Conservation (phyloP, 129 eudicot species). For the Chrysanthemum seticuspe region DNA sequence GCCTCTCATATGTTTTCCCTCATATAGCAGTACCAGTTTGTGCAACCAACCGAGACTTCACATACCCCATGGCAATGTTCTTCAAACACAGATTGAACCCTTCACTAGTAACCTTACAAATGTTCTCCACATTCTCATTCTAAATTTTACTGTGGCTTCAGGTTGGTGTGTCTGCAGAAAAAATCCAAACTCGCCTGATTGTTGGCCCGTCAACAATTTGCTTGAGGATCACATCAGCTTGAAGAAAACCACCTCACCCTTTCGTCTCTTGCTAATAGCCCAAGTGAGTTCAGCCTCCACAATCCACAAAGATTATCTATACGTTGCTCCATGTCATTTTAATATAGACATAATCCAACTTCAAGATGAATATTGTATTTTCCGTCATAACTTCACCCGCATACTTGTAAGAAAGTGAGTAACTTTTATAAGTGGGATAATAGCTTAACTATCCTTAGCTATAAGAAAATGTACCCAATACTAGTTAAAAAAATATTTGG, state of each 20-base stretch:
- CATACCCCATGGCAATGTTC: conserved; percentile 98
- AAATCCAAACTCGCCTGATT: conserved; percentile 72
- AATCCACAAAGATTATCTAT: conserved; percentile 70
- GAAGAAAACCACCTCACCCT: conserved; percentile 96
- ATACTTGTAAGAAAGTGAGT: no score
- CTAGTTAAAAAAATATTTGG: conserved; percentile 76
- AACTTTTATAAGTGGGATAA: no score
- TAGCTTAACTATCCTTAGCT: no score
- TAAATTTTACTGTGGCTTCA: conserved; percentile 92
- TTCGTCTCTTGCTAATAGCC: conserved; percentile 57
- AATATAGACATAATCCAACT: conserved; percentile 87
- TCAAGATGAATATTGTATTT: conserved; percentile 71
- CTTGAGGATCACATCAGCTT: conserved; percentile 89
- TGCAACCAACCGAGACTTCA: conserved; percentile 78
- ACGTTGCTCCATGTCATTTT: conserved; percentile 94
- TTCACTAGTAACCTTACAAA: conserved; percentile 90
- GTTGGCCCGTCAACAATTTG: conserved; percentile 85
- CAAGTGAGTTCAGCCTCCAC: conserved; percentile 74
- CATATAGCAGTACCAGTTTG: conserved; percentile 63
- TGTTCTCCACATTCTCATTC: conserved; percentile 63
- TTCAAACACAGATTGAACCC: conserved; percentile 96
- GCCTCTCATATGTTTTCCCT: conserved; percentile 77
- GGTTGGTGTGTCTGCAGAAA: conserved; percentile 85
- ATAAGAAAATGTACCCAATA: conserved; percentile 54
- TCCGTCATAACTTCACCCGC: no score